Base-by-base conservation (phyloP, 176 grass and related monocot genomes). In the Zea luxurians region DNA sequence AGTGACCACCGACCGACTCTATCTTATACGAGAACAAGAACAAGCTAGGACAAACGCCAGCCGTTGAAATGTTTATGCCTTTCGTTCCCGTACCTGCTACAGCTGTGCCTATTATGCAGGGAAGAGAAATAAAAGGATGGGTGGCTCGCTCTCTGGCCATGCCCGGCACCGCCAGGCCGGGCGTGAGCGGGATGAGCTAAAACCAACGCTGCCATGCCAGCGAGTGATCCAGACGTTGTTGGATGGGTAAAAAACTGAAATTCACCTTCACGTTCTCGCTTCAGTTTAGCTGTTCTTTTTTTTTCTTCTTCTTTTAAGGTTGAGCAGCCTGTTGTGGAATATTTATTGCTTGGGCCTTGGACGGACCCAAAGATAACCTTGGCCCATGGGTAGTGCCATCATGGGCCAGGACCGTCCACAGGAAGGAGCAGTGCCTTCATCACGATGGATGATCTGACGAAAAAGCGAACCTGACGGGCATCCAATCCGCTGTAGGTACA, bases 1-100 rank as follows among this genome's bases (percentile, higher is more conserved):
- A n/a, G 75, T 65, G 61, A 65, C 75, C 74, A 64, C 74, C 74
- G 60, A 64, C 74, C 74, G 60, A 64, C 60, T n/a, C 53, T 54
- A 3, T 2, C 1, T 46, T 49, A 57, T 2, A 17, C 11, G 16
- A 60, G 37, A 37, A 27, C 27, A 27, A 27, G 27, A 18, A 6
- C 5, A 42, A 61, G 59, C 38, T 9, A 17, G 15, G 5, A 37
- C 13, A 57, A 73, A 57, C 57, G 13, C 0, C 16, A 18, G 60
- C 60, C 60, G 74, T 37, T 10, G 74, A 77, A 37, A 68, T 47
- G 42, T 64, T 38, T 47, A 20, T 78, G 16, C 61, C 37, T 65
- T 18, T 8, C 36, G 8, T 35, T 46, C 37, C 8, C 76, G 46
- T 78, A 78, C 76, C 75, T 20, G 0, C 45, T 50, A 78, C 55